phyloP scores from a whole-genome alignment of 78 protist genomes.

The Planoprotostelium fungivorum region DNA sequence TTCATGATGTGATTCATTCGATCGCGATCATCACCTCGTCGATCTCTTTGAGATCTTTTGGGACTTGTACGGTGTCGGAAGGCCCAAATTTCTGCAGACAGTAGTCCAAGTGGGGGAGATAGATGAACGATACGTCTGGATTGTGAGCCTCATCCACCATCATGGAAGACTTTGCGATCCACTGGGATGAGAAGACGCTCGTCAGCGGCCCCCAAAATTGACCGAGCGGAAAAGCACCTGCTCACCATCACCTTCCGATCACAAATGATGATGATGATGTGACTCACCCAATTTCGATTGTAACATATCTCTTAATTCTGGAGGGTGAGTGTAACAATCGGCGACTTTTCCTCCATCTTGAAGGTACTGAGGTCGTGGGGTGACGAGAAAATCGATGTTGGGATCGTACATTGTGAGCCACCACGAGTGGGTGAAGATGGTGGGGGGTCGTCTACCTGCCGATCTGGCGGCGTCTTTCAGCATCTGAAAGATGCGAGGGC shows the following conservation, averaged over 20 bases:
- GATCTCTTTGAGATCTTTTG: neutral
- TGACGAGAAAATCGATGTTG: neutral
- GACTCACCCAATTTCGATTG: neutral
- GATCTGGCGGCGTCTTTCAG: neutral
- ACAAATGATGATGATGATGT: no score
- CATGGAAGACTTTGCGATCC: neutral
- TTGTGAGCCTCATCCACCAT: neutral
- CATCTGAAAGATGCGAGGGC: neutral
- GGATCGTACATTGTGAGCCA: neutral
- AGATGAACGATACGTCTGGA: neutral
- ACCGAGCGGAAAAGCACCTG: neutral
- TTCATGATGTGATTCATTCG: no score
- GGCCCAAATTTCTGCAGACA: neutral
- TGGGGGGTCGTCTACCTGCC: neutral
- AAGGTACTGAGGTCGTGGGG: neutral
- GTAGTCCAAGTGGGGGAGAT: neutral
- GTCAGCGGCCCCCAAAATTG: neutral
- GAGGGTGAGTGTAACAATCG: neutral
- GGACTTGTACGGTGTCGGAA: neutral
- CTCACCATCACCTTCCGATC: no score
- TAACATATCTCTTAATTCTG: neutral
- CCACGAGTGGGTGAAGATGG: neutral
- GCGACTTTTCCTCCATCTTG: neutral
- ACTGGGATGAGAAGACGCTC: neutral
- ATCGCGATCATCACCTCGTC: no score